Evolutionary conservation across 2,329 filamentous ascomycete species (phyloP).

Genomic region (Albophoma yamanashiensis): DNA sequence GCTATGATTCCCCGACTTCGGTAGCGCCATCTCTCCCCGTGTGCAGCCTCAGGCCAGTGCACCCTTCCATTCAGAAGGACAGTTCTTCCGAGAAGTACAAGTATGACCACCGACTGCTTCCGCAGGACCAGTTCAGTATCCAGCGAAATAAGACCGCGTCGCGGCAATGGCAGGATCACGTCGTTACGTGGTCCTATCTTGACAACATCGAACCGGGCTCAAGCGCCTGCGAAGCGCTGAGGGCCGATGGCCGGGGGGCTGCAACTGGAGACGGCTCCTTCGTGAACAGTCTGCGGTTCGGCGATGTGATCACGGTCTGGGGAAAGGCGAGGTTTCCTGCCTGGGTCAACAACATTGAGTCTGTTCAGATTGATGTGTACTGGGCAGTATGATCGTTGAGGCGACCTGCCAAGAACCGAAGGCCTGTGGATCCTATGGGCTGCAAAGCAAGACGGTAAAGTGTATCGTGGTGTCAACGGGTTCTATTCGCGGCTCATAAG

Average conservation of each 20-base stretch:
- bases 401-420: too few species aligned
- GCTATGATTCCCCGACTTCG: slow-evolving; percentile 11
- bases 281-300: slow-evolving; percentile 43
- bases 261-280: slow-evolving; percentile 43
- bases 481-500: background rate
- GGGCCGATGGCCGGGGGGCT: slow-evolving; percentile 34
- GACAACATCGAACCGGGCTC: slow-evolving; percentile 37
- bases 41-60: slow-evolving; percentile 24
- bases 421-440: too few species aligned
- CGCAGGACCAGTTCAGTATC: slow-evolving; percentile 28
- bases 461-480: background rate
- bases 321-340: slow-evolving; percentile 43
- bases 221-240: slow-evolving; percentile 24
- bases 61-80: slow-evolving; percentile 16
- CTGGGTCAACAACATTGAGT: slow-evolving; percentile 42
- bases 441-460: background rate
- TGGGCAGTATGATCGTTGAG: slow-evolving; percentile 33
- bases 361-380: slow-evolving; percentile 44
- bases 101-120: slow-evolving; percentile 27
- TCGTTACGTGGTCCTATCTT: slow-evolving; percentile 41
- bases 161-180: slow-evolving; percentile 25
- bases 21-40: slow-evolving; percentile 15
- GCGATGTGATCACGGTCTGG: slow-evolving; percentile 53
- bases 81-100: slow-evolving; percentile 10
- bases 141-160: slow-evolving; percentile 34